Evolutionary conservation across 352 stramenopile species (phyloP).

Genomic region (Phytophthora rubi): DNA sequence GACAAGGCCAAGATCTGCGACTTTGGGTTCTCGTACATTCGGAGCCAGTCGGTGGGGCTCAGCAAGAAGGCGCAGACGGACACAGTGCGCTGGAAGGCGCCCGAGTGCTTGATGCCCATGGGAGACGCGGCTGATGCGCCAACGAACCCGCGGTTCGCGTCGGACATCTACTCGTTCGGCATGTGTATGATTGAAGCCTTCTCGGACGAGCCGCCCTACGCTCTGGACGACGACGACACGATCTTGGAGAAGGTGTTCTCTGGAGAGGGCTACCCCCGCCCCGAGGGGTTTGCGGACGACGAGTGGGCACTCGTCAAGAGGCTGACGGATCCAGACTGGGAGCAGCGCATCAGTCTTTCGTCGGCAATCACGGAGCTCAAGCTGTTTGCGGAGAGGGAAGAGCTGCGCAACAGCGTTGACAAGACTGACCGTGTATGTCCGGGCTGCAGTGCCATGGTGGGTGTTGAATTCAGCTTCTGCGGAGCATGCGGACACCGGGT

Average conservation of each 20-base stretch:
- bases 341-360: no score
- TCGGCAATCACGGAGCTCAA: no score
- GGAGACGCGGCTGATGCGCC: conserved; percentile 15
- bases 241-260: conserved; percentile 37
- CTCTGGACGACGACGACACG: conserved; percentile 31
- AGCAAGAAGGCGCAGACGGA: conserved; percentile 34
- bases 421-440: no score
- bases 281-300: conserved; percentile 6
- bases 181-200: conserved; percentile 50
- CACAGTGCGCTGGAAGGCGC: conserved; percentile 44
- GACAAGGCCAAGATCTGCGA: conserved; percentile 45
- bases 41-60: conserved; percentile 39
- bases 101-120: conserved; percentile 41
- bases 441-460: no score
- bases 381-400: no score
- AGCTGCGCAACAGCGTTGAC: no score
- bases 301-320: no score
- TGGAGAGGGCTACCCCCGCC: conserved; percentile 20
- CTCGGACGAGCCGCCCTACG: conserved; percentile 32
- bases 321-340: no score
- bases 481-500: no score
- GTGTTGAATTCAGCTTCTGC: no score
- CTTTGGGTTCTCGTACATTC: conserved; percentile 48
- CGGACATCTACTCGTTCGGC: conserved; percentile 54
- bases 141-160: conserved; percentile 39